Evolutionary conservation across 2,329 filamentous ascomycete species (phyloP), one percentile per base, ranked within the genome.

Genomic region (Phyllosticta paracitricarpa): DNA sequence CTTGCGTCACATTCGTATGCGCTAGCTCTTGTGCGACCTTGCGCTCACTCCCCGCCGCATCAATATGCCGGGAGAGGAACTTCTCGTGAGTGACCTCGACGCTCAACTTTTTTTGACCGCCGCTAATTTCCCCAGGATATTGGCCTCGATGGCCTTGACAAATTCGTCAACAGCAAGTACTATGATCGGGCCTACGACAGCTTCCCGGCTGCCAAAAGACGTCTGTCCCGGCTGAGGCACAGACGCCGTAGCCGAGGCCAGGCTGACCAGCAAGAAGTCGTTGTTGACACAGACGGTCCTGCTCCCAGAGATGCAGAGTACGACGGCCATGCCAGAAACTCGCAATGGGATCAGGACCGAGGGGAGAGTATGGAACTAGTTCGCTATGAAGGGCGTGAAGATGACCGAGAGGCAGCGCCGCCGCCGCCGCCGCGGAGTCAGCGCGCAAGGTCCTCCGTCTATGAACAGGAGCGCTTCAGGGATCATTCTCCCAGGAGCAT

Each of bases 151-250:
- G 60, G 55, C 52, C 54, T 62, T 33, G 51, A 58, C 19, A 51
- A 24, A 17, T 58, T 62, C 25, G 56, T 56, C 52, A 58, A 56
- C 33, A 62, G 60, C 60, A 62, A 58, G 33, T 56, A 58, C 25
- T 62, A 58, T 19, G 60, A 62, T 25, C 54, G 51, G 26, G 26
- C 58, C 25, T 62, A 62, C 52, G 52, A 58, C 51, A 30, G 52
- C 17, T 58, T 58, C 7, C 60, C 60, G 9, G 54, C 57, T n/a
- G 56, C 59, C 28, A 61, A 61, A 48, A 51, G 56, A 17, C 58
- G 58, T 2, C 52, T 28, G 19, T 57, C 55, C 26, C 53, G 54
- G 48, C 52, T 48, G 19, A 54, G 25, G 59, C 59, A 61, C n/a
- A 61, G 58, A 53, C 58, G 58, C 54, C 55, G 56, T 19, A 56